Evolutionary conservation across 2,329 filamentous ascomycete species (phyloP).

Genomic region (Didymellaceae sp.): DNA sequence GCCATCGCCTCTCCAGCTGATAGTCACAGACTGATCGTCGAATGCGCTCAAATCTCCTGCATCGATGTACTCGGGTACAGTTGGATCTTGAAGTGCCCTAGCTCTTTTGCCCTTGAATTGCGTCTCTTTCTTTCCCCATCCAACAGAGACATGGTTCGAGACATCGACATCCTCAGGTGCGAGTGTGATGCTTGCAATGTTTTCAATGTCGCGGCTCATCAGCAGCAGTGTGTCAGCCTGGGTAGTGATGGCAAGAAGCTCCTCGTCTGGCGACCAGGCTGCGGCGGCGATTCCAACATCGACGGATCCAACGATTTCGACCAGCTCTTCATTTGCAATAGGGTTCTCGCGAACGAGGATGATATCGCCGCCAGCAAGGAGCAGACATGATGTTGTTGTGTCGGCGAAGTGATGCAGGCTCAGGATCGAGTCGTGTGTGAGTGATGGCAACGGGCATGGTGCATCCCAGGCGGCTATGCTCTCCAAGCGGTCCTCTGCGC

Average conservation of each 20-base stretch:
- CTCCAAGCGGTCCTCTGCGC: slow-evolving; percentile 48
- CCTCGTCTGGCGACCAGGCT: slow-evolving; percentile 93
- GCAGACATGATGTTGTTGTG: slow-evolving; percentile 75
- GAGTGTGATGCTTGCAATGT: slow-evolving; percentile 76
- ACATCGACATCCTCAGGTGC: slow-evolving; percentile 77
- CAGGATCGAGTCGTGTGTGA: slow-evolving; percentile 76
- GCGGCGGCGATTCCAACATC: slow-evolving; percentile 90
- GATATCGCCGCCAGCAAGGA: slow-evolving; percentile 91
- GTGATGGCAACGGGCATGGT: slow-evolving; percentile 76
- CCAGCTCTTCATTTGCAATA: slow-evolving; percentile 71
- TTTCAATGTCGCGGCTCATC: slow-evolving; percentile 92
- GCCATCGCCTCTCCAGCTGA: slow-evolving; percentile 95
- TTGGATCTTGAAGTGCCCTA: slow-evolving; percentile 86
- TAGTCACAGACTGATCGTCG: slow-evolving; percentile 74
- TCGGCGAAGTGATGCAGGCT: slow-evolving; percentile 87
- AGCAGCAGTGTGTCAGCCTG: slow-evolving; percentile 80
- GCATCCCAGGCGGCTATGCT: slow-evolving; percentile 87
- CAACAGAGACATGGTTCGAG: slow-evolving; percentile 95
- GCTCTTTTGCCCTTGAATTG: slow-evolving; percentile 95
- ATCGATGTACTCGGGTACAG: slow-evolving; percentile 90
- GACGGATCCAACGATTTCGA: slow-evolving; percentile 95
- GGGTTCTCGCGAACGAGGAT: slow-evolving; percentile 79
- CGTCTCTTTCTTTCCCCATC: slow-evolving; percentile 98
- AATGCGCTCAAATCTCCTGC: slow-evolving; percentile 75
- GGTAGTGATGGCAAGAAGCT: slow-evolving; percentile 84